Evolutionary conservation across 2,329 filamentous ascomycete genomes (phyloP).

Genomic region (Cordyceps militaris): DNA sequence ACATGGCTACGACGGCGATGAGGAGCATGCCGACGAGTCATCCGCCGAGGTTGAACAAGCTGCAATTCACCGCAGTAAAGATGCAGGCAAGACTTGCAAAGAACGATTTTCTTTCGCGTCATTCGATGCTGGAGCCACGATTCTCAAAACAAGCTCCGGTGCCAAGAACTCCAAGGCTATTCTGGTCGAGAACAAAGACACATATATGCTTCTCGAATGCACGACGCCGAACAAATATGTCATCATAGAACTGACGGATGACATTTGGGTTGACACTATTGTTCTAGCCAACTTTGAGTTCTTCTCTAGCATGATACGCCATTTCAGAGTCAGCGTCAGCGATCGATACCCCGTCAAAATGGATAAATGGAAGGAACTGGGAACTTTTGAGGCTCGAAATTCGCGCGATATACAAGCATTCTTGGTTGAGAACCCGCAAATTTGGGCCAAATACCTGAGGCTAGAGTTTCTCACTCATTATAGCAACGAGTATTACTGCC

Average conservation of each 20-base stretch:
- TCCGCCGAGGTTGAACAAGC: conserved; percentile 38
- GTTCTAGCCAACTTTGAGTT: conserved; percentile 99
- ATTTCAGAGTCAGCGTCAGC: conserved; percentile 85
- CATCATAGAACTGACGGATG: conserved; percentile 87
- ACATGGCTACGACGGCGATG: conserved; percentile 6
- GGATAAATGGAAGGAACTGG: conserved; percentile 86
- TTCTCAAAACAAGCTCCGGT: conserved; percentile 81
- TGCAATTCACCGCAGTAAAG: conserved; percentile 67
- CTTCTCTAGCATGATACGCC: conserved; percentile 93
- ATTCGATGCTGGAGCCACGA: conserved; percentile 90
- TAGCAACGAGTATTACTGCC: conserved; percentile 95
- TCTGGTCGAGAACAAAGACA: conserved; percentile 94
- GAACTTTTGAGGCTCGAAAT: conserved; percentile 85
- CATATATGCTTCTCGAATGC: conserved; percentile 95
- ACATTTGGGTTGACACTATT: conserved; percentile 81
- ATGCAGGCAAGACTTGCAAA: conserved; percentile 95
- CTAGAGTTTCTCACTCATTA: conserved; percentile 92
- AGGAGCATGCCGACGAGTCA: conserved; percentile 30
- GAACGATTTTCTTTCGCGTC: conserved; percentile 96
- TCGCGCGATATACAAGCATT: conserved; percentile 92
- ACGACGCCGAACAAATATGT: conserved; percentile 82
- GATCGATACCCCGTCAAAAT: conserved; percentile 89
- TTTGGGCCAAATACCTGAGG: conserved; percentile 89
- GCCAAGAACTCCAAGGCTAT: conserved; percentile 85
- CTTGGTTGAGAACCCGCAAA: conserved; percentile 85